Base-by-base conservation (phyloP, 192 early-diverging fungal genomes). In the Mortierella hygrophila region DNA sequence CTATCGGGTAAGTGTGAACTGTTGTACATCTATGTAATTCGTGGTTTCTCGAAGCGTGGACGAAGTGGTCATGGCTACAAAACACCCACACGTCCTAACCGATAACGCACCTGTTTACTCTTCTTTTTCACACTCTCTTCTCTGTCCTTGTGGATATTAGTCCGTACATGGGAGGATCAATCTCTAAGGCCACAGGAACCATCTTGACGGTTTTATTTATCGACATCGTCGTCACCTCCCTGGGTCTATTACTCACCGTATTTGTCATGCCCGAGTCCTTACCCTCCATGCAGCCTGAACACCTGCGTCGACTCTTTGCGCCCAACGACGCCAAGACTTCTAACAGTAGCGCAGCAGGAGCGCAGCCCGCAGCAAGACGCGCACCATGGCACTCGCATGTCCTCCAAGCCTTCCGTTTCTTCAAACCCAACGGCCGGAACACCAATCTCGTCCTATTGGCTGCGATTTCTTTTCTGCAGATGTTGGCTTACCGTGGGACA, bases 361-460 rank as follows among this genome's bases (percentile, higher is more conserved):
- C 70, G 20, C 74, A 77, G 47, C 76, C 41, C 41, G 16, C 26
- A 10, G 26, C 26, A 32, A 32, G 29, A 65, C 60, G 60, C 11
- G 60, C 11, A 32, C 55, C 83, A 4, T 86, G 84, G 84, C 76
- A 86, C 38, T 80, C 84, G 15, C 84, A 86, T 38, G 70, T 47
- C 1, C 6, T 71, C 6, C 70, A 42, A n/a, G 40, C 84, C 26
- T 65, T 86, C 47, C 20, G 35, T 0, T 86, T 86, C 63, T 86
- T 86, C 65, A 80, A 80, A 52, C 84, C 84, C 40, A 86, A 86
- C 38, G 84, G 84, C 2, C 84, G 84, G 37, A 86, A 86, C 71
- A 86, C 84, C 47, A 86, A 86, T 63, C 47, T 86, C 46, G 29
- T 86, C 15, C 79, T 86, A 1, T 21, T 86, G 40, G 84, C 79